Base-by-base conservation (phyloP, 495 filamentous ascomycete species). In the Daldinia bambusicola region DNA sequence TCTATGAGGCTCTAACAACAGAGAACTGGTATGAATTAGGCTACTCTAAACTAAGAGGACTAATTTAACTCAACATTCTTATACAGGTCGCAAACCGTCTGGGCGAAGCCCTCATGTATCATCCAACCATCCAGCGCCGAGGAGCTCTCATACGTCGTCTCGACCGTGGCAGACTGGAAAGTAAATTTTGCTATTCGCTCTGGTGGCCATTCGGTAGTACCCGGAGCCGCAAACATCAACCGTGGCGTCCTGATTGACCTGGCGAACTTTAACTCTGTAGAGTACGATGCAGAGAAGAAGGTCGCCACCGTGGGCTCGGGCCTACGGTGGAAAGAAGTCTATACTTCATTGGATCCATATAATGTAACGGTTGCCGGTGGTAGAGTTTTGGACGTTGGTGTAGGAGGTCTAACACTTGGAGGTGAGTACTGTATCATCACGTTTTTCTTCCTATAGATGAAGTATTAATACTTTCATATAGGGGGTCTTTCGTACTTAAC, bases 211-310 rank as follows among this genome's bases (percentile, higher is more conserved):
- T 78, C 79, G 8, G 74, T 79, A 13, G 83, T 81, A 63, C 76
- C 76, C 5, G 83, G 83, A 6, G 84, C 79, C 12, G 75, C 84
- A 6, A 88, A 85, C 68, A 85, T 88, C 53, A 69, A 83, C 37
- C 72, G 76, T 32, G 86, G 86, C 7, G 75, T 87, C 7, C 80
- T 86, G 13, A 82, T 89, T 65, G 84, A 89, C 63, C 71, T 87
- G 45, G 66, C 65, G 26, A 69, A 63, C 0, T 67, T 88, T 12
- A 81, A 85, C 57, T 73, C 77, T 6, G 78, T 86, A 50, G 77
- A 74, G 9, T 75, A 85, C 9, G 79, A 83, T 37, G 78, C 77
- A 10, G 81, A 87, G 18, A 76, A 78, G 14, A 74, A 74, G 14
- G 76, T 83, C 8, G 79, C 83, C 1, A 68, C 71, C 0, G 68